Evolutionary conservation across 2,329 filamentous ascomycete genomes (phyloP).

Genomic region (Trichoderma citrinoviride): DNA sequence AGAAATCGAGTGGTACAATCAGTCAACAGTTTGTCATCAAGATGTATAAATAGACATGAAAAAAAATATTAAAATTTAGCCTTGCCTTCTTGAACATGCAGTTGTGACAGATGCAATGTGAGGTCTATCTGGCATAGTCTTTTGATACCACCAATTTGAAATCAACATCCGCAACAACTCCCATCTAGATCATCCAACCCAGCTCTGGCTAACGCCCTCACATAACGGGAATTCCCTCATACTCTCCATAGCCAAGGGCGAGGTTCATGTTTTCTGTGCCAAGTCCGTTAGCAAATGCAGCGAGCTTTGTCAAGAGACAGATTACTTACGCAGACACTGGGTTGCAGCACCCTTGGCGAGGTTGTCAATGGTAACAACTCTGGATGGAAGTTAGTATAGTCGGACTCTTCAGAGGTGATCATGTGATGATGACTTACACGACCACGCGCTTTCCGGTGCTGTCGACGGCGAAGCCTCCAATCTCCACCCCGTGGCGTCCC

Average conservation of each 20-base stretch:
- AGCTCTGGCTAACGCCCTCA: too few species aligned
- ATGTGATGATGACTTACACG: neutral
- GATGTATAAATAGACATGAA: too few species aligned
- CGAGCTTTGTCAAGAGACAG: neutral
- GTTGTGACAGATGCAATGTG: too few species aligned
- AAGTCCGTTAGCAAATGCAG: neutral
- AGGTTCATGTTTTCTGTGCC: conserved; percentile 83
- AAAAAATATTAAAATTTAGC: too few species aligned
- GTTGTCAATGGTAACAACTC: conserved; percentile 84
- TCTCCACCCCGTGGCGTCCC: conserved; percentile 84
- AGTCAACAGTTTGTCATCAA: too few species aligned
- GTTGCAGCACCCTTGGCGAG: conserved; percentile 89
- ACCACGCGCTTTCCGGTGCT: neutral
- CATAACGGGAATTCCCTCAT: conserved; percentile 71
- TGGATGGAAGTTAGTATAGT: neutral
- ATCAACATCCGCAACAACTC: too few species aligned
- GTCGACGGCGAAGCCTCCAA: conserved; percentile 65
- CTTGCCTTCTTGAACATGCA: too few species aligned
- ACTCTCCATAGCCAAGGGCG: conserved; percentile 83
- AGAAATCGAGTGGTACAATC: too few species aligned
- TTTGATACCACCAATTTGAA: too few species aligned
- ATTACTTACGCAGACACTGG: conserved; percentile 78
- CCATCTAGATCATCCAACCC: too few species aligned
- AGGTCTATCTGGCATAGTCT: too few species aligned
- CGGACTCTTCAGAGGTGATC: neutral